Evolutionary conservation across 306 rosid genomes (phyloP), one percentile per base, ranked within the genome.

Genomic region (Fragaria iinumae): DNA sequence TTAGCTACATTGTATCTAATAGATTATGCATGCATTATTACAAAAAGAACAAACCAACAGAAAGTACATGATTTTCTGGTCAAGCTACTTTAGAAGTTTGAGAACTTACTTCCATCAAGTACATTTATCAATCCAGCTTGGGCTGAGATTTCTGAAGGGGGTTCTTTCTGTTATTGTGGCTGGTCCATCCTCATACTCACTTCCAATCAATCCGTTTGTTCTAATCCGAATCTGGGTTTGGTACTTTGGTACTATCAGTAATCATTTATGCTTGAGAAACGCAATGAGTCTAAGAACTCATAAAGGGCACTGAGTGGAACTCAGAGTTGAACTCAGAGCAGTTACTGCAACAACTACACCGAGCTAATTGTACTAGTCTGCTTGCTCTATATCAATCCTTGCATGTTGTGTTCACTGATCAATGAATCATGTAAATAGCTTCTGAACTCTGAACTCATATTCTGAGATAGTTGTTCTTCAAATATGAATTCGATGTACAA

Each of bases 101-200:
- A n/a, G 66, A 55, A 77, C 91, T 80, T 83, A 92, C 98, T 67
- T 89, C 97, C 23, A 55, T 90, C 90, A 71, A 60, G 66, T 82
- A 83, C 87, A 87, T 87, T 87, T 87, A 73, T 90, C 92, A 6
- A 7, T 53, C 59, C 47, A 95, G 81, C 87, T 95, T 95, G 77
- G 90, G 56, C 78, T 88, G 98, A 83, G 86, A 36, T 86, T 92
- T 95, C 82, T 92, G 69, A 64, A 64, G 69, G 69, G 45, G 36
- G 43, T 71, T 60, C 8, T 48, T 49, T 34, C 76, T 21, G 71
- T 70, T 44, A 21, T 8, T 17, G 4, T 34, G 18, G 66, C 36
- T 59, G 36, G 34, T 59, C 67, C 29, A 3, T 27, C 11, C 20
- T 27, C 10, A n/a, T n/a, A n/a, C n/a, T n/a, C n/a, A n/a, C n/a